Conservation (phyloP, 148 eudicot species). For the Cornus suecica region DNA sequence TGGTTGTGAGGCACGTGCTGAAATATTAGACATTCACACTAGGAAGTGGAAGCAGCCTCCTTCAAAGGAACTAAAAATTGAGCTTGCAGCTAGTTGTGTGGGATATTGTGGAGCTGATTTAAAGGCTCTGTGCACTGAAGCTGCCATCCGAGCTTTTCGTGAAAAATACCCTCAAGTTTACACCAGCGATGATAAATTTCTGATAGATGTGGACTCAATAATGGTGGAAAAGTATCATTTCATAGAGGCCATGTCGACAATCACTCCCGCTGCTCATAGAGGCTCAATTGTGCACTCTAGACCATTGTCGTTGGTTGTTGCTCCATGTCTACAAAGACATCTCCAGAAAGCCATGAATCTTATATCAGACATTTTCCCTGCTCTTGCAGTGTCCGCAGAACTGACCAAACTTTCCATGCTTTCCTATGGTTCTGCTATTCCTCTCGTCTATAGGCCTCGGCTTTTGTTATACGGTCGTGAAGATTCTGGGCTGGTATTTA, state of each 20-base stretch:
- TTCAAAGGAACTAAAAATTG: slow-evolving; percentile 61
- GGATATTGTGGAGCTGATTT: slow-evolving; percentile 99
- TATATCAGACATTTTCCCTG: slow-evolving; percentile 85
- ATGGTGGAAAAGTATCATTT: slow-evolving; percentile 82
- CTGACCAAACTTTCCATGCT: slow-evolving; percentile 70
- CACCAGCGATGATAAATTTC: slow-evolving; percentile 95
- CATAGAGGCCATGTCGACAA: slow-evolving; percentile 90
- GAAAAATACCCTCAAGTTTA: slow-evolving; percentile 99
- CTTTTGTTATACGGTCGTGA: slow-evolving; percentile 74
- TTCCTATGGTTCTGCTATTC: slow-evolving; percentile 81
- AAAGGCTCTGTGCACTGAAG: slow-evolving; percentile 98
- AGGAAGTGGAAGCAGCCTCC: slow-evolving; percentile 98
- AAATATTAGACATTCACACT: slow-evolving; percentile 90
- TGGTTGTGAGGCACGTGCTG: slow-evolving; percentile 96
- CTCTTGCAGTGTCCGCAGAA: slow-evolving; percentile 62
- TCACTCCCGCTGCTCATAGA: slow-evolving; percentile 99
- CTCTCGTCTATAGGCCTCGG: slow-evolving; percentile 91
- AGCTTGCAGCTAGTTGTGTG: slow-evolving; percentile 99
- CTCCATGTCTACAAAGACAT: slow-evolving; percentile 79
- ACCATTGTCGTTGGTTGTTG: slow-evolving; percentile 88
- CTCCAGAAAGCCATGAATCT: slow-evolving; percentile 64
- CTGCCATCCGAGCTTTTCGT: slow-evolving; percentile 98
- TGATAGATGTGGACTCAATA: slow-evolving; percentile 93
- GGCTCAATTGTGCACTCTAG: slow-evolving; percentile 97
- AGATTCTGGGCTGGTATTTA: slow-evolving; percentile 87